Base-by-base conservation (phyloP, 2,329 filamentous ascomycete genomes). In the Trichoderma semiorbis region DNA sequence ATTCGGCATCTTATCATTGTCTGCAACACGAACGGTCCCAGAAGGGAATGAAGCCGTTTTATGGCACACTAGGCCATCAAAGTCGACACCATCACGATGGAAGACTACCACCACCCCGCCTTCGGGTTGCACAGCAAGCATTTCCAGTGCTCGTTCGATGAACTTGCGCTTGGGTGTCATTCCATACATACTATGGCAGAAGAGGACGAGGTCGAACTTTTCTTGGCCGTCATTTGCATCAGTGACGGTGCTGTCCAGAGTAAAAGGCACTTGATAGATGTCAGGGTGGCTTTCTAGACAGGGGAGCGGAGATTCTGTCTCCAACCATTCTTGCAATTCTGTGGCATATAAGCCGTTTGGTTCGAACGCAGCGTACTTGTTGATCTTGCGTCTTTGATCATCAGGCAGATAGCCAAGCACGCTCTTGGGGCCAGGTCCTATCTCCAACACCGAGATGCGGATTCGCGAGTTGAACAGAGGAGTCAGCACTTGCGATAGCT, bases 111-210 rank as follows among this genome's bases (percentile, higher is more conserved):
- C 83, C 30, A 87, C 76, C 69, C 82, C 84, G n/a, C 75, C 80
- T 71, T 78, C 73, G 73, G 80, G 78, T 39, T 75, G 70, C 69
- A 81, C 74, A 72, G 74, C 77, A 36, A 91, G 85, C 83, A 88
- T 81, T 21, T 77, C 74, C 8, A 91, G 76, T 2, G 86, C 83
- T 21, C 72, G 74, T 76, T 84, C 76, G 73, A 91, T 84, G 72
- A 82, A 83, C 2, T 16, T 76, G n/a, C 73, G 75, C 74, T 87
- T 86, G 3, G 82, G 81, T 0, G 81, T 81, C 85, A 91, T 86
- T 72, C 87, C 87, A 74, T 91, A 90, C 84, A 91, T 85, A 79
- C 89, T 90, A 77, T 91, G 88, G 74, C 88, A 91, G 78, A 91
- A 89, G 5, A 91, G 75, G 21, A 91, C 77, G 53, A 90, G 14